Evolutionary conservation across 2,329 filamentous ascomycete genomes (phyloP).

Genomic region (Chrysoporthe cubensis): DNA sequence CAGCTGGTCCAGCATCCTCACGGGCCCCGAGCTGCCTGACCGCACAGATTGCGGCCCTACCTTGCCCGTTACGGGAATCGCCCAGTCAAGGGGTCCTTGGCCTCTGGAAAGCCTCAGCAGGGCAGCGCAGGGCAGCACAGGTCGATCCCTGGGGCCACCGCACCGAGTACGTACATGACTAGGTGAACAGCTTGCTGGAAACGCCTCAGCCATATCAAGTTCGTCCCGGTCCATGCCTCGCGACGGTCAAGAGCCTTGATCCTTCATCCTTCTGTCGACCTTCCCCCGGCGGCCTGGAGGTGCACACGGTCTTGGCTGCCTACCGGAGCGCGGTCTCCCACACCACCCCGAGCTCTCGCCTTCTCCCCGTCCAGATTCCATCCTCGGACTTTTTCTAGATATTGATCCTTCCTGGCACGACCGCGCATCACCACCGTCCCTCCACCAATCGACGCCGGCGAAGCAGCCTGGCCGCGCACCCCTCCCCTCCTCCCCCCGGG

Average conservation of each 20-base stretch:
- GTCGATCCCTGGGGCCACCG: constrained; percentile 7
- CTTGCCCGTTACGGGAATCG: neutral
- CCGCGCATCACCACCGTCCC: neutral
- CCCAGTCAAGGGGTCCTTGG: constrained; percentile 4
- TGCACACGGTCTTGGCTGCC: neutral
- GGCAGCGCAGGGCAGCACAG: neutral
- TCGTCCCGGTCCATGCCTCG: neutral
- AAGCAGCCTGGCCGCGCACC: neutral
- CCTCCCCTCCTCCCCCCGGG: neutral
- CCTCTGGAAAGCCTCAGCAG: neutral
- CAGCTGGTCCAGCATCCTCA: neutral
- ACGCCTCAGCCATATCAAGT: neutral
- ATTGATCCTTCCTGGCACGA: neutral
- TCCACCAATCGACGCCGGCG: constrained; percentile 1
- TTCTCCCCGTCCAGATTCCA: neutral
- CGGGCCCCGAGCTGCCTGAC: constrained; percentile 1
- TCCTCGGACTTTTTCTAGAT: constrained; percentile 6
- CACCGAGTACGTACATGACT: constrained; percentile 11
- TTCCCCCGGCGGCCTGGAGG: neutral
- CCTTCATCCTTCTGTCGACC: neutral
- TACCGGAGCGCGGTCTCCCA: neutral
- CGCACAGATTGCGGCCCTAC: constrained; percentile 1
- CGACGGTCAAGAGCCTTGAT: neutral
- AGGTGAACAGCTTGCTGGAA: neutral
- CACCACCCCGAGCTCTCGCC: neutral